Evolutionary conservation across 768 basidiomycete genomes (phyloP), one percentile per base, ranked within the genome.

Genomic region (Paxillus involutus): DNA sequence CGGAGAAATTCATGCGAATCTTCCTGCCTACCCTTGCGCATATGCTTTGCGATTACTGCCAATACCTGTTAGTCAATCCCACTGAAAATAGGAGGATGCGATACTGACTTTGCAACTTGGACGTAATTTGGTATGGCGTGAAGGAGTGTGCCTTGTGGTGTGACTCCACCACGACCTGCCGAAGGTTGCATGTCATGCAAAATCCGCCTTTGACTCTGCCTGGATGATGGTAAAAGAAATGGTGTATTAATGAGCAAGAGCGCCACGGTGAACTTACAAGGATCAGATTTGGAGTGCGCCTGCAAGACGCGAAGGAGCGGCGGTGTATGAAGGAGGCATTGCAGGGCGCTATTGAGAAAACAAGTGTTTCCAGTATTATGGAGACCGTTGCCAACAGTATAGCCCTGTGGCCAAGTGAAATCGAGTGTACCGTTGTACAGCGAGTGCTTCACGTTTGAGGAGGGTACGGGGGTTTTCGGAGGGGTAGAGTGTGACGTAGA

Each of bases 1-100:
- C 97, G 86, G 46, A 99, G 84, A 66, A 98, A 98, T 71, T 99
- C 97, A 67, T 99, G 97, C 9, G 97, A 86, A 68, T 99, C 97
- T 67, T 99, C 97, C 69, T 99, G 97, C 61, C 93, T 77, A n/a
- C 92, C 94, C 71, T 75, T 82, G 40, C 87, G 84, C 84, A 98
- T 85, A 63, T 91, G 86, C 68, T 94, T 94, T 14, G 94, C 94
- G 55, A 98, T 94, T 8, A 77, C 94, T 98, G 46, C 41, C 35
- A 33, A 41, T n/a, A 32, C 51, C 33, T 24, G 37, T 52, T 42
- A 62, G 41, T 17, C 26, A 45, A 45, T 30, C 10, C 59, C 37
- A 54, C 51, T 6, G 40, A 37, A 47, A 30, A 36, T 29, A 44
- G 17, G 33, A n/a, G 35, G 26, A 13, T 40, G 21, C 21, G 47